Percentiles rank a stretch among this genome's conserved stretches.
Evolutionary conservation across 768 basidiomycete species (phyloP).

Genomic region (Ramaria rubella): DNA sequence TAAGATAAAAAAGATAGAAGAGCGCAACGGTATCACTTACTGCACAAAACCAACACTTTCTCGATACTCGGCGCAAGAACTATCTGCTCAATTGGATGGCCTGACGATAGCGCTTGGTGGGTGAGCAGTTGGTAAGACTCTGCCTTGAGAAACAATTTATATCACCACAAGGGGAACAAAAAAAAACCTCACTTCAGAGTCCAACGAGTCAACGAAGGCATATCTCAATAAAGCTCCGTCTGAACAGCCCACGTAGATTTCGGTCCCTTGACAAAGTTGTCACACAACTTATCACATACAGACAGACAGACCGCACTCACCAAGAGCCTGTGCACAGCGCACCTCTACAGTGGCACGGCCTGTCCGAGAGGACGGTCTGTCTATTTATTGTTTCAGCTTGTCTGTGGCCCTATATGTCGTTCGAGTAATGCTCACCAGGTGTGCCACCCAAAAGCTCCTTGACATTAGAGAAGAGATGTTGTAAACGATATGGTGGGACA

Average conservation of each 20-base stretch:
- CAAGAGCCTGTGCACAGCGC: constrained; percentile 51
- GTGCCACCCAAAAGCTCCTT: constrained; percentile 15
- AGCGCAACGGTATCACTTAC: constrained; percentile 31
- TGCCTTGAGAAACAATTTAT: constrained; percentile 27
- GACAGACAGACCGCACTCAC: constrained; percentile 30
- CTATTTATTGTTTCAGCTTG: neutral
- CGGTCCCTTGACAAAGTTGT: constrained; percentile 46
- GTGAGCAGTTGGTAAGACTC: constrained; percentile 61
- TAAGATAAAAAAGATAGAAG: constrained; percentile 5
- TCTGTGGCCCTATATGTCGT: neutral
- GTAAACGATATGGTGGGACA: constrained; percentile 58
- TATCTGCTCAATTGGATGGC: constrained; percentile 74
- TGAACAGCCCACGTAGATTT: constrained; percentile 81
- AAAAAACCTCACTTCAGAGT: constrained; percentile 36
- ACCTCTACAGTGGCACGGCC: constrained; percentile 17
- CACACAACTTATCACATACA: constrained; percentile 4
- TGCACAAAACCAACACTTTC: constrained; percentile 68
- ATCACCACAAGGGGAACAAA: constrained; percentile 18
- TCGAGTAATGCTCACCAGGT: neutral
- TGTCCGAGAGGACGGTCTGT: constrained; percentile 15
- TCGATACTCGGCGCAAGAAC: constrained; percentile 70
- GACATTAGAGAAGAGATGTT: constrained; percentile 38
- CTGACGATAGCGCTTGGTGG: constrained; percentile 59
- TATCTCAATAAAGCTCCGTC: constrained; percentile 83
- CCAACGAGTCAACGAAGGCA: constrained; percentile 54